Evolutionary conservation across 1,284 basidiomycete genomes (phyloP).

Genomic region (Hemileia vastatrix): DNA sequence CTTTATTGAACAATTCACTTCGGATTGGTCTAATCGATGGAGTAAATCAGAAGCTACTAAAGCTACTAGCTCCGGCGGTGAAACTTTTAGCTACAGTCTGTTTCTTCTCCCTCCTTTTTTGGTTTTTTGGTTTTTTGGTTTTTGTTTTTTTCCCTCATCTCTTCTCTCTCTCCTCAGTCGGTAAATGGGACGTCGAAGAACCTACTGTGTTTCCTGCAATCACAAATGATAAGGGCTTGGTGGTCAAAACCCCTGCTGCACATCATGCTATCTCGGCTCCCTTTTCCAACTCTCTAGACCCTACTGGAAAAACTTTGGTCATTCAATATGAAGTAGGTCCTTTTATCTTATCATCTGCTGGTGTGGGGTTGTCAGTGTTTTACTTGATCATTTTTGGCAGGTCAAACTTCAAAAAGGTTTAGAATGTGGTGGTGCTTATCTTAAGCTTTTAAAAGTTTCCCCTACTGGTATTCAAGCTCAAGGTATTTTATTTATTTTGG

Average conservation of each 20-base stretch:
- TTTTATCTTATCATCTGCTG: not conserved
- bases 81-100: conserved; percentile 22
- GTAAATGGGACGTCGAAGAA: conserved; percentile 93
- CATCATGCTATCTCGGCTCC: conserved; percentile 96
- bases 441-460: conserved; percentile 70
- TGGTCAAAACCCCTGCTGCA: conserved; percentile 66
- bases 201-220: conserved; percentile 56
- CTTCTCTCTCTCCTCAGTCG: conserved; percentile 75
- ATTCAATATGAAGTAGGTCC: conserved; percentile 73
- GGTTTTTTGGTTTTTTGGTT: not conserved
- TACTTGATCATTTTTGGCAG: not conserved
- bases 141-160: not conserved
- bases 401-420: conserved; percentile 99
- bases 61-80: conserved; percentile 78
- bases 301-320: conserved; percentile 74
- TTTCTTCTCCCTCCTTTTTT: not conserved
- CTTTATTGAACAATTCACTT: conserved; percentile 94
- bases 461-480: conserved; percentile 23
- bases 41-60: conserved; percentile 93
- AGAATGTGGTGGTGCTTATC: conserved; percentile 96
- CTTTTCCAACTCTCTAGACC: conserved; percentile 67
- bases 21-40: conserved; percentile 85
- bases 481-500: no score
- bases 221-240: conserved; percentile 43
- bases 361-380: not conserved